Conservation (phyloP, 2,329 filamentous ascomycete genomes). For the Tolypocladium nubicola region DNA sequence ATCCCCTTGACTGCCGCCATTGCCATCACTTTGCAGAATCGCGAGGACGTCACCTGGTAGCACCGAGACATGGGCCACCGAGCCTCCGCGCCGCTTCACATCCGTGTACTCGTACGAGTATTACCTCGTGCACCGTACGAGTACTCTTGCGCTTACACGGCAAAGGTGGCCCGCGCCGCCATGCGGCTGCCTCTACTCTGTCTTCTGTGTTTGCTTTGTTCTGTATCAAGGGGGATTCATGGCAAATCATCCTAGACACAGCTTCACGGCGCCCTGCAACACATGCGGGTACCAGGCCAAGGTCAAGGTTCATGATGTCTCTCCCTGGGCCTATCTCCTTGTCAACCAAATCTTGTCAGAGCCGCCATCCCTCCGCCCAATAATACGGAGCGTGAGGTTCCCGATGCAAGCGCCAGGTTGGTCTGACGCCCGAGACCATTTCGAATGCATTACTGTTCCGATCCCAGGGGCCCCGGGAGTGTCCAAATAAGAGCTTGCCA, state of each 20-base stretch:
- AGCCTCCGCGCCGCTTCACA: not conserved
- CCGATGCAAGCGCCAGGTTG: no score
- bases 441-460: not conserved
- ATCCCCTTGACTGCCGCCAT: not conserved
- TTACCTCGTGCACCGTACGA: no score
- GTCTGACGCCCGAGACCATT: not conserved
- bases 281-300: not conserved
- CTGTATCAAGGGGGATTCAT: not conserved
- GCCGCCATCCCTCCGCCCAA: no score
- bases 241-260: not conserved
- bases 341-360: no score
- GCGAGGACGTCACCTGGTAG: not conserved
- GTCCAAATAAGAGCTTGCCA: not conserved
- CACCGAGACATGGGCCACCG: not conserved
- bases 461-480: not conserved
- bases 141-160: not conserved
- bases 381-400: no score
- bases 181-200: not conserved
- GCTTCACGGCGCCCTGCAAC: not conserved
- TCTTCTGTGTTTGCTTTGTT: not conserved
- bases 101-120: not conserved
- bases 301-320: not conserved
- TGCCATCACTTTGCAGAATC: not conserved
- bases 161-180: not conserved
- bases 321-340: not conserved